Evolutionary conservation across 75 land plant genomes (phyloP), one percentile per base, ranked within the genome.

Genomic region (Selaginella tamariscina): DNA sequence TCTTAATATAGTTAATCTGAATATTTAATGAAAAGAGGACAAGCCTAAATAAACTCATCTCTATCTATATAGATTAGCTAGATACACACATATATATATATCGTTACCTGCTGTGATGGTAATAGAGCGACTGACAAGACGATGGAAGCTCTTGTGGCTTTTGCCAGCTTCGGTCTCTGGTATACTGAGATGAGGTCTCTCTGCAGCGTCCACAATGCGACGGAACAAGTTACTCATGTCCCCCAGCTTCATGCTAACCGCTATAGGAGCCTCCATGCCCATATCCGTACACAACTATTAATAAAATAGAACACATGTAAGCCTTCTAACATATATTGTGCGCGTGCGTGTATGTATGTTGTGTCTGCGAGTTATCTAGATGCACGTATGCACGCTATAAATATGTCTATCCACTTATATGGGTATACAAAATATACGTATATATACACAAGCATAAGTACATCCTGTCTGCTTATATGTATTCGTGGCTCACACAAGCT

Each of bases 121-220:
- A 39, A 70, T 32, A 22, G 72, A 70, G 24, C 72, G 73, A 31
- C 54, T 32, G 32, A 72, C 66, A 15, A 72, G 49, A 30, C 70
- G 69, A 2, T 27, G 26, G 33, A 30, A 66, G 31, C 63, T 18
- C 70, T 72, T 71, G 26, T 65, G 24, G 63, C 55, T 66, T 30
- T 39, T 72, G 9, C 73, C 73, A 33, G 44, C 72, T 29, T 72
- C 73, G 2, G 73, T 72, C 49, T 72, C 73, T 2, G 73, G 73
- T 18, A 65, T 66, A 49, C 73, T 72, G 28, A 72, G 67, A 33
- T 72, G 73, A 44, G 73, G 73, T 27, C 73, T 69, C 32, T 72
- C 67, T 22, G 73, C 73, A 72, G 73, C 73, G 63, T 72, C 73
- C 20, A 72, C 73, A n/a, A 72, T 39, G 20, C 73, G 73, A 22